Evolutionary conservation across 768 basidiomycete genomes (phyloP).

Genomic region (Lactarius sp.): DNA sequence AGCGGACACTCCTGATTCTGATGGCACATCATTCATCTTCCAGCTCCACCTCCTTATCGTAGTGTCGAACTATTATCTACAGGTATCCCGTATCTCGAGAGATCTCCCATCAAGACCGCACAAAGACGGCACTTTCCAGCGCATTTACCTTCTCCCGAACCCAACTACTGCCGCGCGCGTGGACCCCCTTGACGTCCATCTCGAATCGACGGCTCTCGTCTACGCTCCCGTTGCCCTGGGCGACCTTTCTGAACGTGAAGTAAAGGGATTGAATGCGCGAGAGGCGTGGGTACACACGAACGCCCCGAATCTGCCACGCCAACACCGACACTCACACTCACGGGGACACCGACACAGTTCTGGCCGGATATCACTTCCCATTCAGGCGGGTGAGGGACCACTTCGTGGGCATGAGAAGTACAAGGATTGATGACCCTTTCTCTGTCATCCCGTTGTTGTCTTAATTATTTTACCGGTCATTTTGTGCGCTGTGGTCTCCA

Average conservation of each 20-base stretch:
- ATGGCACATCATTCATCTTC: slow-evolving; percentile 4
- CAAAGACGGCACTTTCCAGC: slow-evolving; percentile 41
- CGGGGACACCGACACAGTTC: slow-evolving; percentile 22
- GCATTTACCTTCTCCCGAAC: slow-evolving; percentile 59
- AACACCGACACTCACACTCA: slow-evolving; percentile 28
- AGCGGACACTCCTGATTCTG: neutral
- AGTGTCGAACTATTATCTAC: slow-evolving; percentile 59
- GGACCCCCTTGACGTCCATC: neutral
- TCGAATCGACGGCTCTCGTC: slow-evolving; percentile 36
- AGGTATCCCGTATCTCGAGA: slow-evolving; percentile 44
- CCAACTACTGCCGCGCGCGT: slow-evolving; percentile 30
- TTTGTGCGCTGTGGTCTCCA: neutral
- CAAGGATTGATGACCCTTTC: slow-evolving; percentile 10
- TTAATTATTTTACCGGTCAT: neutral
- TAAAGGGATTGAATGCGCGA: slow-evolving; percentile 45
- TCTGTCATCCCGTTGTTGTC: neutral
- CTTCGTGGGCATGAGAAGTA: slow-evolving; percentile 33
- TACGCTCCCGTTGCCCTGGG: slow-evolving; percentile 66
- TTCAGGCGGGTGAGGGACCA: slow-evolving; percentile 43
- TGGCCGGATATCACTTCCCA: slow-evolving; percentile 36
- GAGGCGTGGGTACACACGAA: slow-evolving; percentile 58
- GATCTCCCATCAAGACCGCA: slow-evolving; percentile 20
- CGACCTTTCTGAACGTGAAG: slow-evolving; percentile 49
- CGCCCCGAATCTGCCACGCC: slow-evolving; percentile 27
- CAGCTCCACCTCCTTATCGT: slow-evolving; percentile 76